phyloP scores from a whole-genome alignment of 2,329 filamentous ascomycete species.

The Hymenoscyphus salicellus region DNA sequence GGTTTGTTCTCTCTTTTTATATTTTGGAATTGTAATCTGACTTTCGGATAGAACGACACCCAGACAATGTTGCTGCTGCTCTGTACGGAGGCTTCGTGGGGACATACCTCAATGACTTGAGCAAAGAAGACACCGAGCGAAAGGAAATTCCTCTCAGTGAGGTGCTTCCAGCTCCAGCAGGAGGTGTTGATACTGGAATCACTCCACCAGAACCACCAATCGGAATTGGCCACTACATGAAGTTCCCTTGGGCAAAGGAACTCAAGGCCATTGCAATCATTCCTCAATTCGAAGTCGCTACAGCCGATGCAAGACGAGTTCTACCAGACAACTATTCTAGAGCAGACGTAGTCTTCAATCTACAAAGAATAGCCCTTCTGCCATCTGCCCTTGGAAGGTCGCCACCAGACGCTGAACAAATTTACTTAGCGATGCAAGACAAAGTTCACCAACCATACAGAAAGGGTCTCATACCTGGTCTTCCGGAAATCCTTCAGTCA shows the following conservation, averaged over 20 bases:
- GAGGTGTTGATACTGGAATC: conserved; percentile 84
- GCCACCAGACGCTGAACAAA: conserved; percentile 87
- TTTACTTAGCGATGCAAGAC: conserved; percentile 98
- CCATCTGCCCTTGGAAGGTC: conserved; percentile 86
- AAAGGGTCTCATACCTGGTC: conserved; percentile 82
- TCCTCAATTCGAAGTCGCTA: conserved; percentile 93
- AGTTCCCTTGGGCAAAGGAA: conserved; percentile 88
- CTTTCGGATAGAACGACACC: conserved; percentile 65
- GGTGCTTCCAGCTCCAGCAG: conserved; percentile 84
- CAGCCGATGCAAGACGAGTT: conserved; percentile 82
- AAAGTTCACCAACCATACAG: conserved; percentile 97
- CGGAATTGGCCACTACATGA: conserved; percentile 93
- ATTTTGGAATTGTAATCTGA: neutral
- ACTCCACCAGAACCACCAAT: conserved; percentile 83
- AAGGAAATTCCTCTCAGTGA: conserved; percentile 93
- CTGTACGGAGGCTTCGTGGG: conserved; percentile 96
- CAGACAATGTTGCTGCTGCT: conserved; percentile 91
- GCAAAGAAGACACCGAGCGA: conserved; percentile 82
- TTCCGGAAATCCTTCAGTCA: conserved; percentile 84
- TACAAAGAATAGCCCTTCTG: conserved; percentile 88
- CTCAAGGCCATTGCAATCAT: conserved; percentile 98
- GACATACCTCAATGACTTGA: conserved; percentile 89
- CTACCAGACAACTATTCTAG: conserved; percentile 77
- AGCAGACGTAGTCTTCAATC: conserved; percentile 84
- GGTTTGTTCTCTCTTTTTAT: conserved; percentile 47